phyloP scores from a whole-genome alignment of 2,329 filamentous ascomycete species.

The Teratosphaeria pseudoeucalypti region DNA sequence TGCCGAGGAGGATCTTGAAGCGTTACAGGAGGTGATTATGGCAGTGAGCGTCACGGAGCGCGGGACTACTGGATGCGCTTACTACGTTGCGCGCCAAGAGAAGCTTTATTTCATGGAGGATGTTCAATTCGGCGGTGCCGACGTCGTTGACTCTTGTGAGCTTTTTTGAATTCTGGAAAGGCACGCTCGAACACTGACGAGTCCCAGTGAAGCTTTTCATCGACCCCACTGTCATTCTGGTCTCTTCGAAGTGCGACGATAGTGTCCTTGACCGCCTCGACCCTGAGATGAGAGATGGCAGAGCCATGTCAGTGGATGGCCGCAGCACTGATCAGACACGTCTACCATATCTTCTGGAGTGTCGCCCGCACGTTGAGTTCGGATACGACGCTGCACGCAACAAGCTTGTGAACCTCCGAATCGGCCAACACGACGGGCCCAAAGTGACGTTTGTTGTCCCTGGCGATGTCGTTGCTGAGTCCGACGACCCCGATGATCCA shows the following conservation, averaged over 20 bases:
- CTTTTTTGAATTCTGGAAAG: background rate
- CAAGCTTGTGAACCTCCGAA: constrained; percentile 51
- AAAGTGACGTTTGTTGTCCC: constrained; percentile 52
- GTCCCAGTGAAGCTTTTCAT: constrained; percentile 49
- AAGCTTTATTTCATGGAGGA: constrained; percentile 70
- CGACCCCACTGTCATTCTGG: constrained; percentile 50
- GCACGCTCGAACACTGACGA: background rate
- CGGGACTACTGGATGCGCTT: constrained; percentile 69
- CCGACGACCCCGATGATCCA: constrained; percentile 21
- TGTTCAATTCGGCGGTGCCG: constrained; percentile 55
- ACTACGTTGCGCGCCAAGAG: constrained; percentile 62
- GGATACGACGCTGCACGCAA: constrained; percentile 54
- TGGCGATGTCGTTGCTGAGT: constrained; percentile 35
- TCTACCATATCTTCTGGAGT: constrained; percentile 53
- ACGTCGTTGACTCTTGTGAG: constrained; percentile 43
- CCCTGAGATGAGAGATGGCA: constrained; percentile 26
- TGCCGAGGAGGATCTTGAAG: constrained; percentile 28
- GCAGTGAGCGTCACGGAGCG: constrained; percentile 65
- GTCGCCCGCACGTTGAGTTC: constrained; percentile 64
- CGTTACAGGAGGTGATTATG: constrained; percentile 62
- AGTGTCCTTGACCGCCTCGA: constrained; percentile 32
- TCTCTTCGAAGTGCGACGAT: constrained; percentile 47
- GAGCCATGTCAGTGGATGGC: constrained; percentile 15
- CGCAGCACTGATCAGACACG: constrained; percentile 35
- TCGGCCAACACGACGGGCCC: constrained; percentile 39